Base-by-base conservation (phyloP, 352 stramenopile species). In the Phytopythium sindhum region DNA sequence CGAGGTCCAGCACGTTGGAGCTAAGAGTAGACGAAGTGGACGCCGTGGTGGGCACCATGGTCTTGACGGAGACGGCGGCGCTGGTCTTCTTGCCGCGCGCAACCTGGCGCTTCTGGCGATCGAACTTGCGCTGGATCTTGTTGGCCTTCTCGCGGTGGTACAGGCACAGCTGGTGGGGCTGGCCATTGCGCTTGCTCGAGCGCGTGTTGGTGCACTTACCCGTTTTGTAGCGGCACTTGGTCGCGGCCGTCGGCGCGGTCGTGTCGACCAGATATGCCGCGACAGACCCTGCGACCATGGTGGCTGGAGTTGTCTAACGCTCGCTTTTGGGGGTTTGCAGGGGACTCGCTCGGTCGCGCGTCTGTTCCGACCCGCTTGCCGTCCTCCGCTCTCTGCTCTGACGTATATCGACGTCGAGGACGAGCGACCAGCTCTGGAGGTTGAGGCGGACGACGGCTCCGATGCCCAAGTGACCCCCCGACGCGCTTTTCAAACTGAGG, bases 141-240 rank as follows among this genome's bases (percentile, higher is more conserved):
- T 96, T 96, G 69, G 87, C 87, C 75, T 96, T 96, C 73, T 94
- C 84, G 35, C 87, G 85, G 67, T 96, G 87, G 73, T 90, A 92
- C 54, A 91, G 69, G 57, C 87, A 96, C n/a, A 96, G 72, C 67
- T 94, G 86, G 68, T 96, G 87, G 57, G 79, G 83, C 71, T 93
- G 80, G 63, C 87, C 87, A 60, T 96, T 93, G 73, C 84, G 85
- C 64, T 96, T 96, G 67, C 74, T 84, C 47, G 85, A 92, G 58
- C 87, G 87, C 60, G 69, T 58, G 70, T 96, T 93, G 63, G 62
- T 84, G 77, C 87, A 96, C 55, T 96, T 96, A 68, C 87, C 87
- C 10, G 87, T 96, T 74, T 94, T 93, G 81, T 96, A 96, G 52
- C 85, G 75, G 74, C 87, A 96, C 59, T 78, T 81, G 61, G 63